These are phyloP conservation scores for Cryptococcus sp. DNA, from an alignment of 1,284 basidiomycete species.

Conservation along the genomic window DNA sequence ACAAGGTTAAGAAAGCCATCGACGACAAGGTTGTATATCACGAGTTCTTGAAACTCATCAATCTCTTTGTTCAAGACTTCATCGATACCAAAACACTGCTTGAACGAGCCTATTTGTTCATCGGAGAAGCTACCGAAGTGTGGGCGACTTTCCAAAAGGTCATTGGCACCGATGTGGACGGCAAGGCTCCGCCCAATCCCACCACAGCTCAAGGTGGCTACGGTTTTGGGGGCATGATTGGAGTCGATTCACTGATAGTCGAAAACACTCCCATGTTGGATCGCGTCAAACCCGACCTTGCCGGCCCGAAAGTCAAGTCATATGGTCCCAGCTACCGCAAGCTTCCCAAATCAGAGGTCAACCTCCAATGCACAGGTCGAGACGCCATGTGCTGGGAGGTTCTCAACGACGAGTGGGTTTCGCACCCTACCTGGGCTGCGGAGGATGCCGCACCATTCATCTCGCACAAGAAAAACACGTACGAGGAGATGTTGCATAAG, in stretches of 20 bases:
- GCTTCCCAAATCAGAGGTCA: slow-evolving; percentile 82
- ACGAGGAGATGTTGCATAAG: slow-evolving; percentile 94
- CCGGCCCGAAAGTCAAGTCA: slow-evolving; percentile 47
- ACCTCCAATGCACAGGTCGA: slow-evolving; percentile 87
- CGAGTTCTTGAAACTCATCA: slow-evolving; percentile 94
- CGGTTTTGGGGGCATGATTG: slow-evolving; percentile 52
- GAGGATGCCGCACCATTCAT: slow-evolving; percentile 94
- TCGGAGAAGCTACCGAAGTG: slow-evolving; percentile 72
- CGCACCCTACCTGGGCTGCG: slow-evolving; percentile 93
- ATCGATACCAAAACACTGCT: slow-evolving; percentile 84
- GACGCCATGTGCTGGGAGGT: slow-evolving; percentile 96
- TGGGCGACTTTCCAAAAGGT: slow-evolving; percentile 84
- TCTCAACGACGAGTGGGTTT: slow-evolving; percentile 94
- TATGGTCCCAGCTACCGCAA: slow-evolving; percentile 90
- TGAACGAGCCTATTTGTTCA: slow-evolving; percentile 74
- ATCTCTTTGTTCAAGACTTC: slow-evolving; percentile 91
- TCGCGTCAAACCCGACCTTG: slow-evolving; percentile 59
- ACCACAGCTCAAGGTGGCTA: slow-evolving; percentile 61
- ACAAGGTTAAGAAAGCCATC: slow-evolving; percentile 82
- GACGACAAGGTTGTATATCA: slow-evolving; percentile 86
- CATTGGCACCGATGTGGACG: slow-evolving; percentile 71
- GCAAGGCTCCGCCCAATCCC: slow-evolving; percentile 62
- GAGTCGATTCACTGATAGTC: slow-evolving; percentile 56
- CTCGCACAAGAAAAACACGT: slow-evolving; percentile 94
- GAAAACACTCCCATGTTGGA: slow-evolving; percentile 65